These are phyloP conservation scores for Ilex asprella DNA, from an alignment of 257 asterid genomes.

Conservation along the genomic window DNA sequence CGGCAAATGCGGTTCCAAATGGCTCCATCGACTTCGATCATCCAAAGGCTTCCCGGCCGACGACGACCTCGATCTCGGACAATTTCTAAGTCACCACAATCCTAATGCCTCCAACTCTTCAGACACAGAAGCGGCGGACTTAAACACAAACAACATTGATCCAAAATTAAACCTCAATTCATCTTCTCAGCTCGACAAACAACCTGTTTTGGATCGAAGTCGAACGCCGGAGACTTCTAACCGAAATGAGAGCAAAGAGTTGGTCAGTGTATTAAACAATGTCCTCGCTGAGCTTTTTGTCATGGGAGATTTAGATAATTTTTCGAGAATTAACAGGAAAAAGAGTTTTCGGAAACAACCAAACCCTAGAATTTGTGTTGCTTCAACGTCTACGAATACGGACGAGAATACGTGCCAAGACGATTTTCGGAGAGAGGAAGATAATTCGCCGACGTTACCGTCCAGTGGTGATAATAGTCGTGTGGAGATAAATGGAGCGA, in stretches of 20 bases:
- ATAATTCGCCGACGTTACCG: slow-evolving; percentile 1
- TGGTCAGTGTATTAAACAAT: slow-evolving; percentile 33
- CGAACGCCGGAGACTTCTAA: slow-evolving; percentile 5
- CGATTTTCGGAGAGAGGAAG: slow-evolving; percentile 17
- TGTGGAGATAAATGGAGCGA: slow-evolving; percentile 31
- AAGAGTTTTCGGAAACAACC: slow-evolving; percentile 61
- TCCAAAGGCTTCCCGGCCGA: slow-evolving; percentile 64
- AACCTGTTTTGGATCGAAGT: slow-evolving; percentile 2
- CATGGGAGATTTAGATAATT: slow-evolving; percentile 41
- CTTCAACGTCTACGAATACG: slow-evolving; percentile 15
- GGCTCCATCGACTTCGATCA: slow-evolving; percentile 79
- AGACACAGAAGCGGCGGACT: background rate
- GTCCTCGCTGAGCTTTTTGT: slow-evolving; percentile 75
- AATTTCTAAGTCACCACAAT: slow-evolving; percentile 31
- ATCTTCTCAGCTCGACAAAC: slow-evolving; percentile 7
- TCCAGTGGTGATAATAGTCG: slow-evolving; percentile 33
- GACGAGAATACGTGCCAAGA: slow-evolving; percentile 18
- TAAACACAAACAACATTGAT: background rate
- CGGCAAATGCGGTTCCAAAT: slow-evolving; percentile 51
- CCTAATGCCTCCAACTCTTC: slow-evolving; percentile 24
- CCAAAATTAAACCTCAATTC: slow-evolving; percentile 6
- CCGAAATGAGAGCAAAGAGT: slow-evolving; percentile 19
- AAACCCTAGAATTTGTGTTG: slow-evolving; percentile 54
- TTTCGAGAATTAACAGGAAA: slow-evolving; percentile 15
- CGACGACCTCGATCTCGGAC: slow-evolving; percentile 44